These are phyloP conservation scores for Lagerstroemia speciosa DNA, from an alignment of 345 rosid genomes.

Conservation along the genomic window DNA sequence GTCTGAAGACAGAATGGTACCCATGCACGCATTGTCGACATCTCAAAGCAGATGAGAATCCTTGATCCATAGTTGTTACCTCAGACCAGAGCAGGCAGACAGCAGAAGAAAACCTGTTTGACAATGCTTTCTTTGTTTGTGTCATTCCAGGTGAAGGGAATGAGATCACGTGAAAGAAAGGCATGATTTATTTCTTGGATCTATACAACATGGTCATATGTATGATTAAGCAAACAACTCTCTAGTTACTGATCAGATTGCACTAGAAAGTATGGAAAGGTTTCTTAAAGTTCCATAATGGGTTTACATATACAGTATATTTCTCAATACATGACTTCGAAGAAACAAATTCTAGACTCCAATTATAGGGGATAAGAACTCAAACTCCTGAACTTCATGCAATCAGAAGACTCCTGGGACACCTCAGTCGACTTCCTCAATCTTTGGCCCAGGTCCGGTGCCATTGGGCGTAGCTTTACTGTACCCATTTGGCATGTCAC, in stretches of 20 bases:
- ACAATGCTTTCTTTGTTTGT: too few species aligned
- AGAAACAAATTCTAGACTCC: not conserved
- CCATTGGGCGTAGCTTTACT: not conserved
- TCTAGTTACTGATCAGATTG: not conserved
- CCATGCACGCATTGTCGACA: too few species aligned
- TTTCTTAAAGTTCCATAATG: too few species aligned
- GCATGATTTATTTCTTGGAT: too few species aligned
- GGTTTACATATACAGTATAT: too few species aligned
- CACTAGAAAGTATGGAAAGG: not conserved
- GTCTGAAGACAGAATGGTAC: too few species aligned
- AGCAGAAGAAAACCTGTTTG: not conserved
- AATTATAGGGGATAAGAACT: not conserved
- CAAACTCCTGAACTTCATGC: not conserved
- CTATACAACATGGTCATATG: too few species aligned
- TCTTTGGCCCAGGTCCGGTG: conserved; percentile 20
- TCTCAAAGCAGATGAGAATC: too few species aligned
- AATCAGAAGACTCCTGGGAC: not conserved
- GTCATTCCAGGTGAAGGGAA: too few species aligned
- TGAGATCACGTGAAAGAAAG: too few species aligned
- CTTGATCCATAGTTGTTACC: not conserved
- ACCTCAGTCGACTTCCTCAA: conserved; percentile 27
- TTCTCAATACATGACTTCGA: not conserved
- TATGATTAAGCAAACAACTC: not conserved
- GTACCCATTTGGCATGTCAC: conserved; percentile 1
- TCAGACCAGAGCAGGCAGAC: not conserved